Conservation (phyloP, 805 yeast species). For the Schwanniomyces pseudopolymorphus region DNA sequence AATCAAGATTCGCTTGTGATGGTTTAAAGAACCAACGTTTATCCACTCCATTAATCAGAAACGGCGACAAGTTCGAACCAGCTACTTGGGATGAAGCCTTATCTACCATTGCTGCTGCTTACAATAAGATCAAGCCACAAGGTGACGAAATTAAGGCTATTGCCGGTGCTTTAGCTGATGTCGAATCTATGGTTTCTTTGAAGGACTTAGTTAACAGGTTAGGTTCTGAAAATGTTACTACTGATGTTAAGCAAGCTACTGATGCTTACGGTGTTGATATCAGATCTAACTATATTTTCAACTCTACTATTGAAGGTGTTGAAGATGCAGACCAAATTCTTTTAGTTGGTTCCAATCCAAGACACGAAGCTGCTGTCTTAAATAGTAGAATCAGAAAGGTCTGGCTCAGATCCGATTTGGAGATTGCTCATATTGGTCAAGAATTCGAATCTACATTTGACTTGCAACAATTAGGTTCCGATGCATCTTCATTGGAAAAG, state of each 20-base stretch:
- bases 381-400: slow-evolving; percentile 80
- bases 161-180: slow-evolving; percentile 80
- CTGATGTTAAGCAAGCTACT: slow-evolving; percentile 62
- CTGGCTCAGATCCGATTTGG: slow-evolving; percentile 69
- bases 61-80: slow-evolving; percentile 65
- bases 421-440: slow-evolving; percentile 73
- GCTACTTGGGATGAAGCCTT: slow-evolving; percentile 90
- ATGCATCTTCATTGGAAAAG: slow-evolving; percentile 51
- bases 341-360: slow-evolving; percentile 82
- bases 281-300: slow-evolving; percentile 78
- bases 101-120: slow-evolving; percentile 63
- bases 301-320: slow-evolving; percentile 74
- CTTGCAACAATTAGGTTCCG: slow-evolving; percentile 60
- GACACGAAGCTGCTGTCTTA: slow-evolving; percentile 87
- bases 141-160: slow-evolving; percentile 77
- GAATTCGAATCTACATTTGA: slow-evolving; percentile 75
- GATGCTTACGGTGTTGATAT: slow-evolving; percentile 67
- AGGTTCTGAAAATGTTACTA: slow-evolving; percentile 77
- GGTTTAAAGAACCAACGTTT: slow-evolving; percentile 84
- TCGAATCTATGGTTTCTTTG: slow-evolving; percentile 77
- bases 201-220: slow-evolving; percentile 75
- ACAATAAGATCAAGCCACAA: slow-evolving; percentile 52
- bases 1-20: slow-evolving; percentile 81
- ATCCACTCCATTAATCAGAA: slow-evolving; percentile 74
- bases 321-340: slow-evolving; percentile 82